A percentile compares a stretch with the other conserved stretches of the same genome.
These are phyloP conservation scores for Talaromyces sp. DNA, from an alignment of 2,329 filamentous ascomycete genomes.

Conservation along the genomic window DNA sequence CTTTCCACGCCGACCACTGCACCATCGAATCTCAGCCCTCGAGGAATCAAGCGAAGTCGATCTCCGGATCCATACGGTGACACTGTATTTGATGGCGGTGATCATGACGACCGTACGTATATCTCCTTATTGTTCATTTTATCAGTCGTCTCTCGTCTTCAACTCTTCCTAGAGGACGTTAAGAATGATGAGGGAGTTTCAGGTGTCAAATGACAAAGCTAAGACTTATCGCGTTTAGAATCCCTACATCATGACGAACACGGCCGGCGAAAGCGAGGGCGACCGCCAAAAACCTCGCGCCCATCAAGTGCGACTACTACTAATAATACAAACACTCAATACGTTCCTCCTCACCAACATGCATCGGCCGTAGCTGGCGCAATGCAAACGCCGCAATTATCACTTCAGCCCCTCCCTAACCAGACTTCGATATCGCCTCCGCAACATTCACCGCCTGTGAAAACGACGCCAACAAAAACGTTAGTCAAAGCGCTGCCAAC, in stretches of 20 bases:
- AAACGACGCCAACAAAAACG: conserved; percentile 74
- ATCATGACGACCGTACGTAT: conserved; percentile 73
- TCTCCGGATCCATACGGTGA: conserved; percentile 68
- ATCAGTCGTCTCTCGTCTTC: background rate
- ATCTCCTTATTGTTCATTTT: conserved; percentile 22
- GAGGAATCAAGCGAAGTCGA: conserved; percentile 76
- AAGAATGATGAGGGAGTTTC: background rate
- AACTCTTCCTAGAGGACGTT: background rate
- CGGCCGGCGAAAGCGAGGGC: conserved; percentile 50
- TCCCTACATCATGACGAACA: conserved; percentile 38
- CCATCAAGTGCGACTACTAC: conserved; percentile 34
- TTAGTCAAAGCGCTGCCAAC: conserved; percentile 93
- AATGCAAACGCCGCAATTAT: conserved; percentile 43
- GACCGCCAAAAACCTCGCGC: conserved; percentile 50
- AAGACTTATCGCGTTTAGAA: conserved; percentile 14
- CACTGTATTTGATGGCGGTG: conserved; percentile 54
- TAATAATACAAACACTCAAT: conserved; percentile 4
- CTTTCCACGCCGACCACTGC: conserved; percentile 43
- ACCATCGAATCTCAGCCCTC: conserved; percentile 58
- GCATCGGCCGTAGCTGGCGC: conserved; percentile 33
- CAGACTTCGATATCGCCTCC: conserved; percentile 49
- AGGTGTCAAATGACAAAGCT: conserved; percentile 23
- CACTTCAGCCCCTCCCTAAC: conserved; percentile 37
- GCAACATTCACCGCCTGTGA: conserved; percentile 64
- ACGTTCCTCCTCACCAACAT: conserved; percentile 27